These are phyloP conservation scores for Lycium ferocissimum DNA, from an alignment of 257 asterid genomes.

Conservation along the genomic window DNA sequence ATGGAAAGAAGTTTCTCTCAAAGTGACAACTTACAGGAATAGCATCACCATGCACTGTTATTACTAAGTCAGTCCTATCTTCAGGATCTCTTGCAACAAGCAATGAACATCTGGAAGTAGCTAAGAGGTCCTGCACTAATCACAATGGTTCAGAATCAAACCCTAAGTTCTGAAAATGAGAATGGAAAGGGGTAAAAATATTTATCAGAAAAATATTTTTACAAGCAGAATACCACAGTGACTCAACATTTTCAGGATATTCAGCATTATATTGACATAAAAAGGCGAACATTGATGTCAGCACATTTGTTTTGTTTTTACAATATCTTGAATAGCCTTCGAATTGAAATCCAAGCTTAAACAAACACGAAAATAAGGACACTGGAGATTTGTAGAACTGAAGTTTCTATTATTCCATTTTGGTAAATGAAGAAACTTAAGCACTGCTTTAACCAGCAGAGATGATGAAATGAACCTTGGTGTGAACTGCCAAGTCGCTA, in stretches of 20 bases:
- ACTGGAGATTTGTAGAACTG: neutral
- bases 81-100: conserved; percentile 94
- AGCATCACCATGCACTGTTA: conserved; percentile 88
- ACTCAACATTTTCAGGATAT: conserved; percentile 9
- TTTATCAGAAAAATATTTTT: neutral
- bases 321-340: conserved; percentile 21
- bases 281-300: neutral
- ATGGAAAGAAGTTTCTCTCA: conserved; percentile 22
- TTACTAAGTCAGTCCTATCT: conserved; percentile 85
- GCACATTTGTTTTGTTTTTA: conserved; percentile 8
- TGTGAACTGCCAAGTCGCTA: conserved; percentile 87
- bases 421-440: conserved; percentile 3
- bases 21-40: conserved; percentile 59
- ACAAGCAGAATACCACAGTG: neutral
- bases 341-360: neutral
- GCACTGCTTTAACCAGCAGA: neutral
- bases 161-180: conserved; percentile 10
- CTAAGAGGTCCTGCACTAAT: conserved; percentile 81
- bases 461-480: conserved; percentile 59
- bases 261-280: neutral
- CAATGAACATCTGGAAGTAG: conserved; percentile 87
- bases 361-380: conserved; percentile 3
- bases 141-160: conserved; percentile 26
- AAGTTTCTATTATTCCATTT: conserved; percentile 1
- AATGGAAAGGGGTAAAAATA: conserved; percentile 6